Evolutionary conservation across 1,284 basidiomycete genomes (phyloP), one percentile per base, ranked within the genome.

Genomic region (Apiotrichum sp.): DNA sequence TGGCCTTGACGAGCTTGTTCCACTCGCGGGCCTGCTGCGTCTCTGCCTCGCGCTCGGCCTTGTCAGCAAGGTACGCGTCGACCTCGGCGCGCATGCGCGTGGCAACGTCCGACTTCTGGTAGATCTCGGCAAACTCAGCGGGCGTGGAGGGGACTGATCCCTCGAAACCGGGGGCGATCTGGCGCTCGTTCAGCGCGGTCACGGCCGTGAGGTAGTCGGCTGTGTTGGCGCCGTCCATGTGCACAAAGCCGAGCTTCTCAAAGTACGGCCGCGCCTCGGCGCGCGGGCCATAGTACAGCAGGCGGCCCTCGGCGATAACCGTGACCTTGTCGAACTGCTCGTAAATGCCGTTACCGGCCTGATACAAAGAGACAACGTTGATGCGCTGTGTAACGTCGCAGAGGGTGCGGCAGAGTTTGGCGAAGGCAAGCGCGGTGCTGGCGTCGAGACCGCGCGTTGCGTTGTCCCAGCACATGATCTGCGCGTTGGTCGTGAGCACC

Each of bases 321-420:
- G n/a, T 36, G 45, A 85, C 81, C 66, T 86, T 51, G 32, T 87
- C 83, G 59, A 87, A 87, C 35, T 81, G 72, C 6, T 80, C 62
- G 62, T 69, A 73, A 50, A 73, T 69, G 6, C 68, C 67, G 55
- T 87, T 88, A 2, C 41, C 41, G 4, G 50, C 55, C 50, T 93
- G 90, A 70, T 93, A 91, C 79, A 92, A 74, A 7, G 85, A 83
- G 32, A 89, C 85, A 66, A 93, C 85, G 16, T 85, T 87, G 14
- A 88, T 86, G 67, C 85, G 84, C 6, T 83, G 83, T 6, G 86
- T 78, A n/a, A 92, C 74, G 68, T 93, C 88, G 6, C 88, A 88
- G 79, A 88, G 83, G 11, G 86, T 78, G 22, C 89, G 81, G 60
- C 93, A 75, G 56, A 82, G 81, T 71, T 84, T 85, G 59, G 80